Evolutionary conservation across 2,329 filamentous ascomycete species (phyloP), one percentile per base, ranked within the genome.

Genomic region (Canariomyces notabilis): DNA sequence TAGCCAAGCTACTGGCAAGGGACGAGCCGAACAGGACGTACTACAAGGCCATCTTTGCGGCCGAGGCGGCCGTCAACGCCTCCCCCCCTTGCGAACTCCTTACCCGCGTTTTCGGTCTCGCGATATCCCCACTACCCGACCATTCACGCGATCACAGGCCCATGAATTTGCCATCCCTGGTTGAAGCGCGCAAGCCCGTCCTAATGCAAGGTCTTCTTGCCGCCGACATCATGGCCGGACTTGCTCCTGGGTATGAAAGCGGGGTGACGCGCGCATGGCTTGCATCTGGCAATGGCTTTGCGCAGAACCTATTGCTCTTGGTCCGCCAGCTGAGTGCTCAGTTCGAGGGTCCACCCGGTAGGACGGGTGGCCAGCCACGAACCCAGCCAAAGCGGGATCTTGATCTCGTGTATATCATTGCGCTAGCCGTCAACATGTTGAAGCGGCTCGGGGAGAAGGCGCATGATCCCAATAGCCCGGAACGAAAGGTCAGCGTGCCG

Each of bases 181-280:
- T 93, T 5, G 89, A 96, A 62, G 81, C 80, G 4, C 82, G 93
- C 46, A 95, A 95, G 65, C 85, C 93, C 0, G 84, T 89, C 59
- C 70, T 98, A 9, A 93, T 95, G 77, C 93, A 98, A 67, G 90
- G 89, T 1, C 79, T 97, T 58, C 74, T 97, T 5, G 87, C 89
- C 1, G 90, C 89, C 0, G 90, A 97, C 56, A 94, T 97, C 42
- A 70, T 97, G 3, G 82, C 89, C 0, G 83, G 83, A 8, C 73
- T 96, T 11, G 76, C 76, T 1, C 80, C 80, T 2, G 59, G 57
- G 1, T 54, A 36, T 16, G 89, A 94, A 54, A 77, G 76, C 14
- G 77, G 80, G 4, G 68, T 96, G 6, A 85, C 90, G 4, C 80
- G 80, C 46, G 74, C 79, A 0, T 97, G 93, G 90, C 76, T 97